Conservation (phyloP, 495 filamentous ascomycete species). For the Hypoxylon crocopeplum region DNA sequence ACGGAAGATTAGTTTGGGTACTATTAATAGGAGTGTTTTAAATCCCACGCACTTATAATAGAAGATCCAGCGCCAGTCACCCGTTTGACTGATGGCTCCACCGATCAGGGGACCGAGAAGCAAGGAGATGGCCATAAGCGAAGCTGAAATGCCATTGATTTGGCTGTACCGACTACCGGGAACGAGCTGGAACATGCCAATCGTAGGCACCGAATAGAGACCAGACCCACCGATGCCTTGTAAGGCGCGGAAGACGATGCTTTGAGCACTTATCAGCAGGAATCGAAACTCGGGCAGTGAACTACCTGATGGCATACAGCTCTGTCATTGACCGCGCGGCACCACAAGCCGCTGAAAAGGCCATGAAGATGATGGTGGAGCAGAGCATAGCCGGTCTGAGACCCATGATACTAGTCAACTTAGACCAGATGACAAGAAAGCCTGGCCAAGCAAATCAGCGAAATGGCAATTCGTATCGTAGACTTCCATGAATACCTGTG, state of each 20-base stretch:
- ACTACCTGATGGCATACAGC: constrained; percentile 32
- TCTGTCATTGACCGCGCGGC: constrained; percentile 44
- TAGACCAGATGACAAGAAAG: no score
- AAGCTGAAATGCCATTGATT: constrained; percentile 32
- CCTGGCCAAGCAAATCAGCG: no score
- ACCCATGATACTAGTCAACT: no score
- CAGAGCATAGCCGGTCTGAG: no score
- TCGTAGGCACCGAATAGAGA: constrained; percentile 43
- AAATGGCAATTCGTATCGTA: no score
- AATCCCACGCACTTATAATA: no score
- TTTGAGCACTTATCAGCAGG: constrained; percentile 1
- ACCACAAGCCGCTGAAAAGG: constrained; percentile 48
- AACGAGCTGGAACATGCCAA: constrained; percentile 48
- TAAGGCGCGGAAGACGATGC: constrained; percentile 48
- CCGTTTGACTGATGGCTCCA: constrained; percentile 44
- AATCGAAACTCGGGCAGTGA: no score
- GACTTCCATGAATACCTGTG: no score
- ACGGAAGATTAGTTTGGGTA: no score
- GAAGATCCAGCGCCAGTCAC: constrained; percentile 54
- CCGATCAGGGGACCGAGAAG: constrained; percentile 50
- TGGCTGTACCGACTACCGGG: constrained; percentile 34
- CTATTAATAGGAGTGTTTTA: no score
- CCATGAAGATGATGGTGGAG: no score
- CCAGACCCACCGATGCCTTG: constrained; percentile 55
- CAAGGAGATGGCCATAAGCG: constrained; percentile 25